These are phyloP conservation scores for Nicotiana benthamiana DNA, from an alignment of 257 asterid genomes.

Conservation along the genomic window DNA sequence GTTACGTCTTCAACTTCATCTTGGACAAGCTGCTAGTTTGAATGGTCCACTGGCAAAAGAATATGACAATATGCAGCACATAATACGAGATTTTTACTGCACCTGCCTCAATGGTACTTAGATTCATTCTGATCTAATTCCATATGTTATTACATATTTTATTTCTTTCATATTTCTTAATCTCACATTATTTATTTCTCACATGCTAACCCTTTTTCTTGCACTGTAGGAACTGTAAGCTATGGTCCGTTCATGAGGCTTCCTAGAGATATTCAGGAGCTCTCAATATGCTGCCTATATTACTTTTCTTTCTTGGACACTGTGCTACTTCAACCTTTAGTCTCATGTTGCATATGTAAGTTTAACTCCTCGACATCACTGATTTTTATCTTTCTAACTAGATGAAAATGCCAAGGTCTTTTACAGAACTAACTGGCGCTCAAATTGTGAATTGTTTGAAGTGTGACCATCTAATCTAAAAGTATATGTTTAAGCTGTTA, in stretches of 20 bases:
- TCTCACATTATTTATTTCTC: constrained; percentile 7
- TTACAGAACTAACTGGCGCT: not conserved
- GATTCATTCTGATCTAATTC: constrained; percentile 7
- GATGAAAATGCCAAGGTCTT: not conserved
- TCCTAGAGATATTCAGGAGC: constrained; percentile 68
- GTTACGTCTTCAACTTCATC: constrained; percentile 52
- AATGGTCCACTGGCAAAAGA: constrained; percentile 41
- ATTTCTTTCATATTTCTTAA: constrained; percentile 10
- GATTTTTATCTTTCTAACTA: not conserved
- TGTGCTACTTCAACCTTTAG: constrained; percentile 61
- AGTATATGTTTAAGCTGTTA: not conserved
- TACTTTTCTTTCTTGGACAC: constrained; percentile 59
- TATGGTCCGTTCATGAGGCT: constrained; percentile 83
- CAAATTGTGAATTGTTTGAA: not conserved
- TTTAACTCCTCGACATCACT: not conserved
- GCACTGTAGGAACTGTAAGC: constrained; percentile 25
- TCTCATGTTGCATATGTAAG: constrained; percentile 86
- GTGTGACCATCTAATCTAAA: not conserved
- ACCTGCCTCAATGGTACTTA: constrained; percentile 36
- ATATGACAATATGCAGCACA: constrained; percentile 50
- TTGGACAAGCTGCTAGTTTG: constrained; percentile 50
- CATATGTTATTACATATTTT: not conserved
- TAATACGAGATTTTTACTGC: constrained; percentile 46
- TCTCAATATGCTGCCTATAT: constrained; percentile 69
- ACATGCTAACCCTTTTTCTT: not conserved